phyloP scores from a whole-genome alignment of 345 rosid species.

The Triadica sebifera region DNA sequence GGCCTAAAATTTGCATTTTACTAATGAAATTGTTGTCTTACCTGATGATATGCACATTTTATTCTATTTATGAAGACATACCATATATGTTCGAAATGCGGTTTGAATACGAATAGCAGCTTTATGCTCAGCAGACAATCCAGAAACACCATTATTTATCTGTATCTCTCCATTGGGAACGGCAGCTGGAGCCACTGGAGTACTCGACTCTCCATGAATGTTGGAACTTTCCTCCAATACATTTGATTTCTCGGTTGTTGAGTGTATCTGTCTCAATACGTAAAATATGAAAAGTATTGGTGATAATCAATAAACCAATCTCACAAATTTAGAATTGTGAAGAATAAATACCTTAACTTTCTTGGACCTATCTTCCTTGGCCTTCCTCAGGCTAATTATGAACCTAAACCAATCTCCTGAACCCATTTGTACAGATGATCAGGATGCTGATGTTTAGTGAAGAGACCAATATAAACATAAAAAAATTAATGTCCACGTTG shows the following conservation, averaged over 20 bases:
- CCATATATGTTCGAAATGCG: slow-evolving; percentile 60
- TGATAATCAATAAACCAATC: too few species aligned
- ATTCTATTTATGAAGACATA: slow-evolving; percentile 7
- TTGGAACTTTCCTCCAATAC: slow-evolving; percentile 22
- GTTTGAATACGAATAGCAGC: slow-evolving; percentile 64
- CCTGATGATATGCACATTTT: too few species aligned
- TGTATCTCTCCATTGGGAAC: slow-evolving; percentile 11
- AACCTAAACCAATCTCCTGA: slow-evolving; percentile 55
- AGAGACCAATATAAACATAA: slow-evolving; percentile 15
- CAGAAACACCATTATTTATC: background rate
- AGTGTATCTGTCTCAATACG: slow-evolving; percentile 35
- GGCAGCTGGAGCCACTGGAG: background rate
- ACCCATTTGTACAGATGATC: slow-evolving; percentile 41
- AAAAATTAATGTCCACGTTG: background rate
- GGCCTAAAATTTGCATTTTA: slow-evolving; percentile 39
- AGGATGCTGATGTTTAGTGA: slow-evolving; percentile 5
- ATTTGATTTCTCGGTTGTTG: slow-evolving; percentile 40
- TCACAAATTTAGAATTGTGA: background rate
- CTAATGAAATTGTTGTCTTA: too few species aligned
- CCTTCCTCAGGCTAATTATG: slow-evolving; percentile 36
- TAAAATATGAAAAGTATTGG: background rate
- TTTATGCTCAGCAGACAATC: slow-evolving; percentile 21
- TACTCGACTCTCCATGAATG: slow-evolving; percentile 17
- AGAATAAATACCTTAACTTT: slow-evolving; percentile 40
- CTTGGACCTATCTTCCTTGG: slow-evolving; percentile 40